Conservation (phyloP, 257 asterid species). For the Rhazya stricta region DNA sequence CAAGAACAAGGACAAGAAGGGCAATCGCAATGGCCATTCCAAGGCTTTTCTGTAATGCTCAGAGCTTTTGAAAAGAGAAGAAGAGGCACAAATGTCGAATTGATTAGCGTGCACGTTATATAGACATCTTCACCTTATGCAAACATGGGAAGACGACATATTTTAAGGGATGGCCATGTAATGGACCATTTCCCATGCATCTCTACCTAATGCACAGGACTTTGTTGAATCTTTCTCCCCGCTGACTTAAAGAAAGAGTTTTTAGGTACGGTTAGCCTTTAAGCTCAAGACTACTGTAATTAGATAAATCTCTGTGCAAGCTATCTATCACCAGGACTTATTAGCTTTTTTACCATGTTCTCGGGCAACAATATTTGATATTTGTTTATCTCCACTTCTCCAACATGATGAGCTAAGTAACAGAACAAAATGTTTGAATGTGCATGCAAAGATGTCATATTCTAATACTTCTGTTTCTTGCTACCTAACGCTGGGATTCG, state of each 20-base stretch:
- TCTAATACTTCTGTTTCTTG: background rate
- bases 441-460: background rate
- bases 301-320: no score
- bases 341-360: background rate
- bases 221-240: background rate
- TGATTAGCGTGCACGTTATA: background rate
- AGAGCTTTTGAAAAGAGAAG: background rate
- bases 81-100: background rate
- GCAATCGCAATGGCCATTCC: slow-evolving; percentile 30
- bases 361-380: background rate
- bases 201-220: slow-evolving; percentile 17
- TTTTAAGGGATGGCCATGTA: background rate
- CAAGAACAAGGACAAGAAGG: slow-evolving; percentile 28
- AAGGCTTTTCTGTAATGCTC: background rate
- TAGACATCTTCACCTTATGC: background rate
- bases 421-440: background rate
- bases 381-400: background rate
- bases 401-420: background rate
- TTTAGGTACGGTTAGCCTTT: no score
- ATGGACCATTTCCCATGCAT: slow-evolving; percentile 4
- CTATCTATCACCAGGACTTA: background rate
- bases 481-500: slow-evolving; percentile 11
- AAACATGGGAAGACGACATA: background rate
- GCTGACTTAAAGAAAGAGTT: slow-evolving; percentile 1
- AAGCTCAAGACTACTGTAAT: background rate